Evolutionary conservation across 352 stramenopile species (phyloP), one percentile per base, ranked within the genome.

Genomic region (Phytopythium cucurbitacearum): DNA sequence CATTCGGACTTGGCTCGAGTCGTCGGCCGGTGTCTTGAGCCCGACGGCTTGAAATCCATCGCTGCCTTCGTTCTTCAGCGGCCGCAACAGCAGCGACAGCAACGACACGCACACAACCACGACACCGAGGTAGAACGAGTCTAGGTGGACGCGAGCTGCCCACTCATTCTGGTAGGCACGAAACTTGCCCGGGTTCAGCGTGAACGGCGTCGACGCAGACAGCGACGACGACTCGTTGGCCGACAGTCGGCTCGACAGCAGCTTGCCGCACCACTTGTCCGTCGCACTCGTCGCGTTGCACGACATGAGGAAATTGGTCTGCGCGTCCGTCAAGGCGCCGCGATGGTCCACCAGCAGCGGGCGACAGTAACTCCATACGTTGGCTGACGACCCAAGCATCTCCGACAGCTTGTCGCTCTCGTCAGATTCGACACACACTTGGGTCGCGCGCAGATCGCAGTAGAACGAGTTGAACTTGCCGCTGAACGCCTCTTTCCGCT

Each of bases 241-340:
- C 3, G 43, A 46, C 13, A 53, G 15, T 28, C 54, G 28, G 5
- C 16, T 42, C 7, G 51, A 13, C 15, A 51, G 51, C 12, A 40
- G 16, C 38, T 43, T 38, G 0, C 51, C 60, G 46, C 60, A 67
- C 60, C 60, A 67, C 15, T 35, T 47, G 41, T 64, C 60, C 4
- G 49, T 52, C 1, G 37, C 32, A 9, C 35, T 11, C 0, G 56
- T 64, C 28, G 36, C 33, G 33, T 50, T 63, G 40, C 39, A 57
- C 12, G 48, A 53, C 1, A 39, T 5, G 12, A 67, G 44, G 42
- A 67, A 44, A 10, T 48, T 34, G 49, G 53, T 38, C 48, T 59
- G 55, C 28, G 38, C 34, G 11, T n/a, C 33, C 3, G 45, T 42
- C 33, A 61, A 7, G 6, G 16, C 28, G 3, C 45, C 51, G 13